Base-by-base conservation (phyloP, 1,284 basidiomycete species). In the Cutaneotrichosporon cyanovorans region DNA sequence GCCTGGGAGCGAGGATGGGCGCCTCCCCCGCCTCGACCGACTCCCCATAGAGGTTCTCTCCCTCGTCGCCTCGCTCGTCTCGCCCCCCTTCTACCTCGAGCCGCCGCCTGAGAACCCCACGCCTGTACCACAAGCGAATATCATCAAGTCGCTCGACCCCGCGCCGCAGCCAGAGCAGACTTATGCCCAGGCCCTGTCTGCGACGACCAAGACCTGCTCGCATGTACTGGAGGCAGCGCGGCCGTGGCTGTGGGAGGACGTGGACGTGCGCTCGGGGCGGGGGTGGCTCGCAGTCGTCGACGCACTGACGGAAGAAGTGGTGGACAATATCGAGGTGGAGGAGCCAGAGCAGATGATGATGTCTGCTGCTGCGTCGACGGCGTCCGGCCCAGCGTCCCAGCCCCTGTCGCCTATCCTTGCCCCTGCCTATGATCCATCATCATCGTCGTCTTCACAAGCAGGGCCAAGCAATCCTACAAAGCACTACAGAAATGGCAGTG, bases 241-340 rank as follows among this genome's bases (percentile, higher is more conserved):
- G 32, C 68, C 67, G 16, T 68, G 66, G 62, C 50, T 72, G 31
- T 72, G 70, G 70, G 67, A 70, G 47, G 57, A 69, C 39, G 65
- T 72, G 19, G 63, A 66, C 35, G 65, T 72, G 8, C 53, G 57
- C 28, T 56, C 59, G 5, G 70, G 70, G 4, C 46, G 66, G 48
- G 68, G 68, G n/a, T 72, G 70, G 70, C 58, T 72, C 37, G 62
- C 65, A 9, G 64, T 72, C 32, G 70, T 72, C 37, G 62, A 71
- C 50, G 70, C 67, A 0, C 50, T 72, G 39, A 67, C 65, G 2
- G 68, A 70, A 45, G 66, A 71, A 45, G 61, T 71, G 23, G 54
- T 59, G 16, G 48, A 59, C 25, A 16, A 34, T 14, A 44, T 49
- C 20, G 40, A 41, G 1, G 48, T 31, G 30, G 46, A 42, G 25